Base-by-base conservation (phyloP, 306 rosid genomes). In the Trifolium dubium region DNA sequence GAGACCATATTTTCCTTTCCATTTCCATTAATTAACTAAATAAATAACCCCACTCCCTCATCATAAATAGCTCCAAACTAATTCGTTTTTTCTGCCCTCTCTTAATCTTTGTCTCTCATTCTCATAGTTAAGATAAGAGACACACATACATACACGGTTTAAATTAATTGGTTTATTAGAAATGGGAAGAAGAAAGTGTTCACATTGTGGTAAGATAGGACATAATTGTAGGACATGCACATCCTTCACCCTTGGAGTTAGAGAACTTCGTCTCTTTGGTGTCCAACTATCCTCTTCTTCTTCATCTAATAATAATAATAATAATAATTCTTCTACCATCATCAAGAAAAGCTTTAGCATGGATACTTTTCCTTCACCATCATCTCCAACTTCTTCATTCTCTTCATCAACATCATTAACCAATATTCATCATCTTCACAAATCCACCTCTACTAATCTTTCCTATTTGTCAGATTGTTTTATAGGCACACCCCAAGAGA, bases 161-260 rank as follows among this genome's bases (percentile, higher is more conserved):
- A 46, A 46, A 13, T 64, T 72, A 23, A 13, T 64, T 72, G 43
- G 66, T 32, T 41, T 56, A 34, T 28, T 28, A 28, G 15, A 56
- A 91, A 94, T 94, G 99, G 97, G 88, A 0, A 91, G 99, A 1
- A 91, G 99, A 72, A 94, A 94, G 87, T 94, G 99, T 80, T 94
- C 99, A 14, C 97, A 94, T 84, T 94, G 99, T 85, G 95, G 97
- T 67, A 88, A 82, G 67, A 82, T 87, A 75, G 99, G 99, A 23
- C 98, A 94, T 68, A 94, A 94, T 83, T 94, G 96, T 8, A 91
- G 99, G 64, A 94, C 99, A 5, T 94, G 99, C 83, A 70, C 96
- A 8, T 88, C 86, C 75, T 71, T 67, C 35, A 86, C 68, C 14
- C 61, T 47, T 39, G 81, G 64, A 69, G 84, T 47, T 39, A 79